Conservation (phyloP, 495 filamentous ascomycete species). For the Penicillium ochrochloron region DNA sequence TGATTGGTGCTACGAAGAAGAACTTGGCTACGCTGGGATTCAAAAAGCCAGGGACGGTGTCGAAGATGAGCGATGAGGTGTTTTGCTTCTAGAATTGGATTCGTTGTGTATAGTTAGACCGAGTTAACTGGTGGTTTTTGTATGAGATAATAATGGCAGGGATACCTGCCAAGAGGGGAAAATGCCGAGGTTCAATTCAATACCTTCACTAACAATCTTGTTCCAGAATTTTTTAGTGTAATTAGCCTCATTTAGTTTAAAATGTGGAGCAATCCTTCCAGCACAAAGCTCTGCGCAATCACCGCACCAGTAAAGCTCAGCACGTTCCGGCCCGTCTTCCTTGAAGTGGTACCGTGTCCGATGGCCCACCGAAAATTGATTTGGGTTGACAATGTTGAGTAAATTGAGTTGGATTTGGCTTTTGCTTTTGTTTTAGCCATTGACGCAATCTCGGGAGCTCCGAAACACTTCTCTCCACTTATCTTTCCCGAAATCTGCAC, state of each 20-base stretch:
- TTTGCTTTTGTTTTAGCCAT: neutral
- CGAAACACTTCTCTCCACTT: neutral
- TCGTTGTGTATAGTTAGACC: neutral
- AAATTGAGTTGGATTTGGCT: neutral
- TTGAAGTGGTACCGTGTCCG: slow-evolving; percentile 5
- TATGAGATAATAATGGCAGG: neutral
- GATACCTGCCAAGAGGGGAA: slow-evolving; percentile 8
- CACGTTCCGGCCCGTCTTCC: slow-evolving; percentile 1
- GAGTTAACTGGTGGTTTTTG: neutral
- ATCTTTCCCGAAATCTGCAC: neutral
- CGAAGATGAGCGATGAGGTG: slow-evolving; percentile 46
- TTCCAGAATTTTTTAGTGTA: slow-evolving; percentile 1
- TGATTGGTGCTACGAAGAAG: slow-evolving; percentile 46
- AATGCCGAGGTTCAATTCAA: slow-evolving; percentile 14
- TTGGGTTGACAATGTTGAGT: neutral
- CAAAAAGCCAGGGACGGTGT: slow-evolving; percentile 36
- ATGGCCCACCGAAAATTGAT: neutral
- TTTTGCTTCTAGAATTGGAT: slow-evolving; percentile 37
- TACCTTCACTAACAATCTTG: neutral
- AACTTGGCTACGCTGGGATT: slow-evolving; percentile 40
- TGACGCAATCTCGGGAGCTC: neutral
- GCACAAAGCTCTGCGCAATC: neutral
- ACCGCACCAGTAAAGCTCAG: neutral
- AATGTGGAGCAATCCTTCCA: neutral
- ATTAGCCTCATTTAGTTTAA: neutral